Percentiles rank a stretch among this genome's conserved stretches.
Evolutionary conservation across 2,329 filamentous ascomycete genomes (phyloP).

Genomic region (Trichoderma sp.): DNA sequence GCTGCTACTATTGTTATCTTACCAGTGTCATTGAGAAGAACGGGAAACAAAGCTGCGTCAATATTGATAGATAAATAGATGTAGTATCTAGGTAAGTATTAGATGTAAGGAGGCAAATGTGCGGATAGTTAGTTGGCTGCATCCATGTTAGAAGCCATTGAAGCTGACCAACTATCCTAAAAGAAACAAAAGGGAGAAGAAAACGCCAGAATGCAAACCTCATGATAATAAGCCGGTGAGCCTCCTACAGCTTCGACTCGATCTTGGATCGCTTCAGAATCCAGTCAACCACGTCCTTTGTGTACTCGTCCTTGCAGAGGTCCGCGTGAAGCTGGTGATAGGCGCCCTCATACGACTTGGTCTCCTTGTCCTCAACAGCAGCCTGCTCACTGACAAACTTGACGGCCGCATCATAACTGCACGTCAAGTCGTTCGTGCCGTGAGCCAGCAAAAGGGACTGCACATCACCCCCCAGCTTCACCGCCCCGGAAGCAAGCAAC

Average conservation of each 20-base stretch:
- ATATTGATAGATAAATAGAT: background rate
- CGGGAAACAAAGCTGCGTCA: background rate
- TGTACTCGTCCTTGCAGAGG: conserved; percentile 50
- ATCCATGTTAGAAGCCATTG: background rate
- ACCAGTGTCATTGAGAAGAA: background rate
- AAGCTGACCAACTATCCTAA: background rate
- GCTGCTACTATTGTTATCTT: background rate
- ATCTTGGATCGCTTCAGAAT: conserved; percentile 47
- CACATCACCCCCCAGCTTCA: conserved; percentile 52
- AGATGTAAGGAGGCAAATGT: background rate
- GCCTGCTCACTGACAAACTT: conserved; percentile 58
- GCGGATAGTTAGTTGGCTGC: background rate
- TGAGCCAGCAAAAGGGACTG: conserved; percentile 69
- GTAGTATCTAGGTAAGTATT: background rate
- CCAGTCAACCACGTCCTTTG: conserved; percentile 63
- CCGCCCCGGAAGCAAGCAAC: conserved; percentile 54
- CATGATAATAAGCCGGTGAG: background rate
- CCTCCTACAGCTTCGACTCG: conserved; percentile 38
- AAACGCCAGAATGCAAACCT: background rate
- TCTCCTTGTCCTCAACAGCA: conserved; percentile 62
- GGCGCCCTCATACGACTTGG: conserved; percentile 71
- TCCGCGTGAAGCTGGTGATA: conserved; percentile 73
- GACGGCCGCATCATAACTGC: conserved; percentile 62
- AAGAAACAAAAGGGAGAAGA: too few species aligned
- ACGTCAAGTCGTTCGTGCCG: conserved; percentile 70